Evolutionary conservation across 176 grass and related monocot genomes (phyloP), one percentile per base, ranked within the genome.

Genomic region (Saccharum officinarum): DNA sequence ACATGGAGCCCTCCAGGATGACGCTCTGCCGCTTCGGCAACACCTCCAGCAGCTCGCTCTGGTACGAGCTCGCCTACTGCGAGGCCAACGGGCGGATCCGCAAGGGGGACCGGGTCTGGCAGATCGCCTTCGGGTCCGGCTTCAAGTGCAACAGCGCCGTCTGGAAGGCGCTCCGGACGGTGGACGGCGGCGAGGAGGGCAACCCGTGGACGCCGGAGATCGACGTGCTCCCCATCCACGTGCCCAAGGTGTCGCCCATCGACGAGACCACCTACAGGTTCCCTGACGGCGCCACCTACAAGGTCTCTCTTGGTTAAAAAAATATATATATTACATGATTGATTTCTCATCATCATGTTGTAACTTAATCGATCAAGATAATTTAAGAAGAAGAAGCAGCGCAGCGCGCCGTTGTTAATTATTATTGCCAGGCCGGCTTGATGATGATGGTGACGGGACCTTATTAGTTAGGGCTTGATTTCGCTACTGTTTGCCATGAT

Each of bases 141-240:
- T 97, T 97, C 89, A 97, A 97, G 83, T 97, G 94, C 87, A 97
- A 97, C 77, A 93, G 87, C 49, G 85, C 89, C 28, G 95, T 98
- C 0, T 98, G 95, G 95, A 86, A 83, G 54, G 93, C 95, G 6
- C 50, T 98, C 23, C 70, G 80, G 15, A 90, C 85, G 0, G 75
- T 98, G 8, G 73, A 95, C 30, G 57, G 33, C 10, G 76, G 2
- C 3, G 76, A 73, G 54, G 80, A 33, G 1, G 88, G 52, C 0
- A 98, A 95, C 70, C 86, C 91, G 2, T 98, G 95, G 95, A 83
- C 67, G 16, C 83, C 86, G 37, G 95, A 98, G 76, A 45, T 95
- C 33, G 34, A 85, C 8, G 62, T 40, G 12, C 70, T 95, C 14
- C 95, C 95, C 3, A 87, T 95, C 67, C 39, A 93, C 1, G 85